These are phyloP conservation scores for Macadamia integrifolia DNA, from an alignment of 164 flowering plant genomes.

Conservation along the genomic window DNA sequence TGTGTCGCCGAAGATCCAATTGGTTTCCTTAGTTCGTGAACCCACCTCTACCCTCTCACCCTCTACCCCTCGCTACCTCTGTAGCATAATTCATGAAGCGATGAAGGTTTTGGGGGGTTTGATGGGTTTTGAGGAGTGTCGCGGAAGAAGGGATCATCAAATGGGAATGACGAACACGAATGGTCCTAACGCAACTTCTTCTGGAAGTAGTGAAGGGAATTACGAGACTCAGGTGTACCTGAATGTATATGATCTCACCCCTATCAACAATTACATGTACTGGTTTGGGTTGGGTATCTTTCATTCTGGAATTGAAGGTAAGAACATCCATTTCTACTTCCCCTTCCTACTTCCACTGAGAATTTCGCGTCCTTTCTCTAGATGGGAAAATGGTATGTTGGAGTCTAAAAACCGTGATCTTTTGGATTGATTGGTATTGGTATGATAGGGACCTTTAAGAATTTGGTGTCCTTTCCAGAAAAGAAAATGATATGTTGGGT, in stretches of 20 bases:
- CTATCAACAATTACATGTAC: constrained; percentile 48
- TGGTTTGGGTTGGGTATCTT: constrained; percentile 72
- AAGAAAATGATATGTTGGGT: too few relatives aligned
- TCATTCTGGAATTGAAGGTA: constrained; percentile 81
- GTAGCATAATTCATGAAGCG: too few relatives aligned
- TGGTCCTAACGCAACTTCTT: constrained; percentile 21
- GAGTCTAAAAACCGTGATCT: not conserved
- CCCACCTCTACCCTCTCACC: too few relatives aligned
- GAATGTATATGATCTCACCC: constrained; percentile 80
- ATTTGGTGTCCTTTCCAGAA: not conserved
- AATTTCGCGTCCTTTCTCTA: not conserved
- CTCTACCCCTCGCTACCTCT: too few relatives aligned
- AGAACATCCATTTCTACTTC: not conserved
- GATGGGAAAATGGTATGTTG: not conserved
- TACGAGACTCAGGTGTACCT: constrained; percentile 39
- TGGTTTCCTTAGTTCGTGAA: too few relatives aligned
- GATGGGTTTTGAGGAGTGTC: too few relatives aligned
- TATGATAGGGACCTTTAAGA: too few relatives aligned
- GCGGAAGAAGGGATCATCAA: not conserved
- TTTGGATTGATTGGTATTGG: too few relatives aligned
- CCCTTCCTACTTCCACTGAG: too few relatives aligned
- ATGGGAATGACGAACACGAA: not conserved
- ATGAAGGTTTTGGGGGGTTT: too few relatives aligned
- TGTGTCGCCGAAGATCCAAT: too few relatives aligned
- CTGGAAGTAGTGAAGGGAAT: constrained; percentile 10